Base-by-base conservation (phyloP, 768 basidiomycete genomes). In the Suillus decipiens region DNA sequence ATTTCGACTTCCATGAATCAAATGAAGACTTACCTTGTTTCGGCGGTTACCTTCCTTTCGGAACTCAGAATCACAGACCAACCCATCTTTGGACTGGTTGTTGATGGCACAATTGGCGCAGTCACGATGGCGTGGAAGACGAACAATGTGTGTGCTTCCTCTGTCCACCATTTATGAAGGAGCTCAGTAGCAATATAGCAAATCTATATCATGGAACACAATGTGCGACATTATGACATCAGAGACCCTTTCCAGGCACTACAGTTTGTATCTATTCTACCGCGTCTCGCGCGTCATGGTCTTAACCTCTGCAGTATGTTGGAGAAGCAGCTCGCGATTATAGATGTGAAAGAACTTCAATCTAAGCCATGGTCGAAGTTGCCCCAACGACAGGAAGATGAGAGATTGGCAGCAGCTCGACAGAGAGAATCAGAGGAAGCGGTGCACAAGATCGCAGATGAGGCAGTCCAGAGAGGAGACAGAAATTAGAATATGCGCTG, bases 41-140 rank as follows among this genome's bases (percentile, higher is more conserved):
- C 59, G 1, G 28, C 59, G 6, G 17, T 55, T 5, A 50, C 41
- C 19, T 59, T 59, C 28, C 59, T 59, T 11, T 41, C 47, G 2
- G 22, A 17, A 5, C 28, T 55, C 28, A 15, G 33, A 12, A 19
- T 59, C 34, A 59, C 59, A 45, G 48, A 59, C n/a, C 45, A 59
- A 17, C 59, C 59, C 12, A 24, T 59, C 4, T 59, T 59, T 22
- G 47, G 59, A 12, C 17, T 59, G 2, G 59, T 59, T 5, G 59
- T 59, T 12, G n/a, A 59, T 28, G 59, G 47, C 3, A 1, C 41
- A 8, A 6, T 24, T 12, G 59, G 59, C 8, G 34, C 59, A n/a
- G 10, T 59, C 4, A 45, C 22, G 0, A 59, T 59, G 59, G 41
- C 45, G 3, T 59, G 59, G 59, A 31, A 54, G 59, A 59, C 10